Evolutionary conservation across 306 rosid genomes (phyloP).

Genomic region (Trifolium fragiferum): DNA sequence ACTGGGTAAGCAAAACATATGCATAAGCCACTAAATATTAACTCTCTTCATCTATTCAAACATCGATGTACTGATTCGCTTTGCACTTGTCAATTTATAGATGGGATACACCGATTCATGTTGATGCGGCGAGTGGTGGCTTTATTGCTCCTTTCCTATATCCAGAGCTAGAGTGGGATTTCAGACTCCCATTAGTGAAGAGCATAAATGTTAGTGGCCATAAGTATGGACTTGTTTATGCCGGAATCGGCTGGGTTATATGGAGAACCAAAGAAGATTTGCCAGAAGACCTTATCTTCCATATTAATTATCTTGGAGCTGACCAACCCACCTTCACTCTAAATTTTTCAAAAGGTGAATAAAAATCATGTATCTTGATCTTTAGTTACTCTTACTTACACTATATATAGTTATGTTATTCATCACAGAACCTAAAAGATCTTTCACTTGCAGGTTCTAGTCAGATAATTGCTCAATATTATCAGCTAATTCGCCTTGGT

Average conservation of each 20-base stretch:
- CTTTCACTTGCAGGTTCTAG: slow-evolving; percentile 58
- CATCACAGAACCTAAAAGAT: slow-evolving; percentile 2
- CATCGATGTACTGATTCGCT: background rate
- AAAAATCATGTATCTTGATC: background rate
- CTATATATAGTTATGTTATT: background rate
- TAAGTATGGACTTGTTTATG: slow-evolving; percentile 84
- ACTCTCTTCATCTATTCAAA: background rate
- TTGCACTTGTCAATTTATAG: slow-evolving; percentile 38
- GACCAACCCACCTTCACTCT: slow-evolving; percentile 59
- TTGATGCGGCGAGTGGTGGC: slow-evolving; percentile 88
- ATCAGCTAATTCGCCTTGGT: slow-evolving; percentile 66
- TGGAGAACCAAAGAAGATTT: slow-evolving; percentile 72
- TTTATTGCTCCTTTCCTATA: slow-evolving; percentile 81
- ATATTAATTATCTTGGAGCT: slow-evolving; percentile 58
- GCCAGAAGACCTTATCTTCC: slow-evolving; percentile 70
- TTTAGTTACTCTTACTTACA: slow-evolving; percentile 3
- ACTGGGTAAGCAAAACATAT: slow-evolving; percentile 50
- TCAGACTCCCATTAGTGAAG: slow-evolving; percentile 77
- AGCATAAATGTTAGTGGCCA: slow-evolving; percentile 91
- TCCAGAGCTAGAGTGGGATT: slow-evolving; percentile 86
- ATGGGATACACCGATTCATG: slow-evolving; percentile 85
- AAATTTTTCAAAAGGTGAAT: slow-evolving; percentile 53
- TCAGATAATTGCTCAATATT: slow-evolving; percentile 72
- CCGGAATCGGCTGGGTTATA: slow-evolving; percentile 76
- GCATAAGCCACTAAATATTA: background rate